Base-by-base conservation (phyloP, 345 rosid genomes). In the Gossypium sturtianum region DNA sequence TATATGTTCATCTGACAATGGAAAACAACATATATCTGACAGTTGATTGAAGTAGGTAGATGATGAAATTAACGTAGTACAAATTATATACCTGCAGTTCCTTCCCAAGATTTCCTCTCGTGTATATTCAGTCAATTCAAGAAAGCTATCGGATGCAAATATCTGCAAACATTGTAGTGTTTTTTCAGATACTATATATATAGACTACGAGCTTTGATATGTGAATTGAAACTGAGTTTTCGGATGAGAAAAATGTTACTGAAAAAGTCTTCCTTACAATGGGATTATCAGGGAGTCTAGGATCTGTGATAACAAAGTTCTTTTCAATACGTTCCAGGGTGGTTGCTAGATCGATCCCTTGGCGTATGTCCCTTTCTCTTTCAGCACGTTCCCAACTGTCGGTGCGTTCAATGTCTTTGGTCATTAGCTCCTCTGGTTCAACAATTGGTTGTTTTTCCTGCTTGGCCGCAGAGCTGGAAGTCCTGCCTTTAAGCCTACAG, bases 71-170 rank as follows among this genome's bases (percentile, higher is more conserved):
- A 27, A 6, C 11, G 17, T 19, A n/a, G 27, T n/a, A 11, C 29
- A 65, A 41, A 43, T 4, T 43, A 70, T 88, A 23, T 89, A 94
- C 98, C 98, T 84, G 68, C 98, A 94, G 77, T 94, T 94, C 80
- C 97, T 88, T 80, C 98, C 98, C 84, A 94, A 78, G 78, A 94
- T 89, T 83, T 94, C 97, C 82, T 94, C 98, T 1, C 98, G 92
- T 56, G 97, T 77, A 80, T 81, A 92, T 83, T 92, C 97, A 22
- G 97, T 94, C 82, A 94, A 74, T 82, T 92, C 97, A 78, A 94
- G 97, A 83, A 94, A 94, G 83, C 97, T 92, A 83, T 94, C 97
- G 11, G 98, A 94, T 49, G 98, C 98, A 83, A 92, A 92, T 78
- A 92, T 94, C 98, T 94, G 93, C 82, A 59, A 5, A 72, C 43